Evolutionary conservation across 179 eudicot species (phyloP).

Genomic region (Nepenthes alata): DNA sequence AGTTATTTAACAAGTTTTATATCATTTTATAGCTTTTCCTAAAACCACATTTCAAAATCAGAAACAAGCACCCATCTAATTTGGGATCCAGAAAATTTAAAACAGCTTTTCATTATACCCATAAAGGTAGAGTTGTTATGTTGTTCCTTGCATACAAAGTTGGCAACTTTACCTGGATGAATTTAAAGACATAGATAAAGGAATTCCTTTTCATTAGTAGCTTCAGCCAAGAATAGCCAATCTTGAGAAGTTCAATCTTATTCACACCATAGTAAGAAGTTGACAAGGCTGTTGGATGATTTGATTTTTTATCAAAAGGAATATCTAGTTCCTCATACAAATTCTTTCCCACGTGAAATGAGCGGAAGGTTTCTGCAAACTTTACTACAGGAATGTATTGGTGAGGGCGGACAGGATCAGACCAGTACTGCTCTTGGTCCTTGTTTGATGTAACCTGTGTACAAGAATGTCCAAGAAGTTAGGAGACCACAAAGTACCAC

Average conservation of each 20-base stretch:
- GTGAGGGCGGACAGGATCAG: conserved; percentile 44
- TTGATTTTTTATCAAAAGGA: conserved; percentile 60
- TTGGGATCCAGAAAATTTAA: not conserved
- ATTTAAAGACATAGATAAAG: conserved; percentile 82
- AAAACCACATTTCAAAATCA: too few species aligned
- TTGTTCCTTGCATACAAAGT: not conserved
- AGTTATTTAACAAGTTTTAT: too few species aligned
- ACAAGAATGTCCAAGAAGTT: conserved; percentile 9
- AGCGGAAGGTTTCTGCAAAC: conserved; percentile 76
- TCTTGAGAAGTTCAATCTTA: conserved; percentile 70
- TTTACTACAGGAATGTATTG: conserved; percentile 52
- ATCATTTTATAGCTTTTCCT: not conserved
- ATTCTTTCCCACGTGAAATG: conserved; percentile 45
- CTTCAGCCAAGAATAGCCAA: conserved; percentile 73
- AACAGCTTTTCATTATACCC: too few species aligned
- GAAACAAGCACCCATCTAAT: not conserved
- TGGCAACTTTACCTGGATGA: conserved; percentile 58
- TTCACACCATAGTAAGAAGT: conserved; percentile 59
- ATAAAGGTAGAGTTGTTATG: too few species aligned
- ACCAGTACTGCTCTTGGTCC: conserved; percentile 93
- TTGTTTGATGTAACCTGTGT: conserved; percentile 71
- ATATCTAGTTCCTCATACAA: conserved; percentile 42
- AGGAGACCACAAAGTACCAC: conserved; percentile 7
- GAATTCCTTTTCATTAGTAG: conserved; percentile 81
- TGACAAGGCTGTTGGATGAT: conserved; percentile 88